phyloP scores from a whole-genome alignment of 73 alveolate species.

The Symbiodinium pilosum region DNA sequence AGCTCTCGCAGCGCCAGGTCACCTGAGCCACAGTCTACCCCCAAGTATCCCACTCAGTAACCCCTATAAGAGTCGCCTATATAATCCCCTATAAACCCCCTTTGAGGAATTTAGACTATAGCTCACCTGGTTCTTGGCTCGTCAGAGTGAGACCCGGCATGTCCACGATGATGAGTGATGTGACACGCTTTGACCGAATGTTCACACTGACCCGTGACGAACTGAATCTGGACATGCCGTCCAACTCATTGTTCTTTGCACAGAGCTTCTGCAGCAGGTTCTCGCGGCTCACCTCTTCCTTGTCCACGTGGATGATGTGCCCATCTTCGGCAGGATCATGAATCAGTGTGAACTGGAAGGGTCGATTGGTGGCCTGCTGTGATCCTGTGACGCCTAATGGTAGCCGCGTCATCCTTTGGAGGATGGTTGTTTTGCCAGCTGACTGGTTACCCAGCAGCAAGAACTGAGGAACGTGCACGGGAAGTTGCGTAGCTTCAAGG shows the following conservation, averaged over 20 bases:
- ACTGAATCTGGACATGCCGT: not conserved
- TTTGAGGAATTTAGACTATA: not conserved
- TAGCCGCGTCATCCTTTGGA: not conserved
- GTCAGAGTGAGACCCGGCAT: not conserved
- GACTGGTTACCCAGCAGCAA: slow-evolving; percentile 30
- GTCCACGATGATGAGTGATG: slow-evolving; percentile 31
- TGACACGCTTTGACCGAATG: slow-evolving; percentile 42
- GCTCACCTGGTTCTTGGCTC: not conserved
- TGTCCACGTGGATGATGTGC: not conserved
- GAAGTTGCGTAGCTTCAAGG: too few species aligned
- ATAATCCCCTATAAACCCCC: too few species aligned
- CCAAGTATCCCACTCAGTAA: too few species aligned
- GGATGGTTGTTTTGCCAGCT: not conserved
- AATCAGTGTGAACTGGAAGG: slow-evolving; percentile 21
- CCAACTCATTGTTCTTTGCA: not conserved
- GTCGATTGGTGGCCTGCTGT: not conserved
- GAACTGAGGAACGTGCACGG: not conserved
- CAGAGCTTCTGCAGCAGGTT: not conserved
- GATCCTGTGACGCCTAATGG: slow-evolving; percentile 8
- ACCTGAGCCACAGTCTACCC: too few species aligned
- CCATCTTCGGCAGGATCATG: slow-evolving; percentile 2
- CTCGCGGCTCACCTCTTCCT: not conserved
- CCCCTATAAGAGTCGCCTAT: too few species aligned
- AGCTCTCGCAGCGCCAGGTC: slow-evolving; percentile 6
- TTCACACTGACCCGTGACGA: not conserved